Percentiles rank a stretch among this genome's conserved stretches.
Conservation (phyloP, 768 basidiomycete species). For the Mycena maculata region DNA sequence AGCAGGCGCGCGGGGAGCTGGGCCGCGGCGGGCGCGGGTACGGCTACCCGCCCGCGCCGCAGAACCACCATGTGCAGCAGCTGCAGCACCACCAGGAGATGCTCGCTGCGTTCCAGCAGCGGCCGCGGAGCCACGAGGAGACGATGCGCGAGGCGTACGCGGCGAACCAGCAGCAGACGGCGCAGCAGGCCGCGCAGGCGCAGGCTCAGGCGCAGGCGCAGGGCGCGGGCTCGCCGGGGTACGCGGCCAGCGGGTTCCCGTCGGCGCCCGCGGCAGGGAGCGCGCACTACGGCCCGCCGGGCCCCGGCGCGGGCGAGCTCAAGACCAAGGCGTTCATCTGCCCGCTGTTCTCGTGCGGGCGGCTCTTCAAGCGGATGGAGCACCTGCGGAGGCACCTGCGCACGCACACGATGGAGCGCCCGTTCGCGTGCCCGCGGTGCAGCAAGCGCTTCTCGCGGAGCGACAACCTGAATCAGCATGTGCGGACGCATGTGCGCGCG, state of each 20-base stretch:
- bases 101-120: conserved; percentile 39
- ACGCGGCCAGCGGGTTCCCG: conserved; percentile 16
- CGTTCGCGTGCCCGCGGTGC: conserved; percentile 81
- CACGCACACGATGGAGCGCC: conserved; percentile 91
- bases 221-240: conserved; percentile 7
- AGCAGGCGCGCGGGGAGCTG: conserved; percentile 70
- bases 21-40: conserved; percentile 44
- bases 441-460: conserved; percentile 87
- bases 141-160: conserved; percentile 47
- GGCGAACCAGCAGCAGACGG: conserved; percentile 39
- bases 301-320: conserved; percentile 43
- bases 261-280: neutral
- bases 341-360: conserved; percentile 84
- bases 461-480: conserved; percentile 90
- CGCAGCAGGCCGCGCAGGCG: conserved; percentile 37
- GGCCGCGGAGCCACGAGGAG: conserved; percentile 48
- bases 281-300: conserved; percentile 15
- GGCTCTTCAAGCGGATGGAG: conserved; percentile 92
- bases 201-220: conserved; percentile 37
- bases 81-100: conserved; percentile 45
- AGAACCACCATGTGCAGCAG: conserved; percentile 34
- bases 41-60: conserved; percentile 21
- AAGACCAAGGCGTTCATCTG: conserved; percentile 81
- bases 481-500: conserved; percentile 77
- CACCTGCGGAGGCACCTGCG: conserved; percentile 89